phyloP scores from a whole-genome alignment of 371 early-diverging fungal genomes.

The Mucor saturninus region DNA sequence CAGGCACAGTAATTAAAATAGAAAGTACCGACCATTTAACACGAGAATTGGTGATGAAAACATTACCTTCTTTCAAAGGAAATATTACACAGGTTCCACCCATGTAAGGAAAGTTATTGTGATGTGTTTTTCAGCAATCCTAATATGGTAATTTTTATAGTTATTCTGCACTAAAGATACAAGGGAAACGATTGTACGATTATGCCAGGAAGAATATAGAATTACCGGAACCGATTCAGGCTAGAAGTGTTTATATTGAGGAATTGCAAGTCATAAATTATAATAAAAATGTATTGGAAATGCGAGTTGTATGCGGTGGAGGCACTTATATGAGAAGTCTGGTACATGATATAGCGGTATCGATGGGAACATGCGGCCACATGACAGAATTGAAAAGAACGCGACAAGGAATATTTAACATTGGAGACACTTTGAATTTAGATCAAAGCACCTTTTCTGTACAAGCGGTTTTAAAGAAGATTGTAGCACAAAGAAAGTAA shows the following conservation, averaged over 20 bases:
- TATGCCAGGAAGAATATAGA: constrained; percentile 47
- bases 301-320: constrained; percentile 47
- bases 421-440: constrained; percentile 22
- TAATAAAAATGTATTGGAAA: constrained; percentile 14
- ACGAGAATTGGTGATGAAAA: constrained; percentile 22
- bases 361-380: constrained; percentile 46
- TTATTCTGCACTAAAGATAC: constrained; percentile 52
- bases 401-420: constrained; percentile 39
- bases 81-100: constrained; percentile 54
- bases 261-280: constrained; percentile 31
- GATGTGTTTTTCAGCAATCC: constrained; percentile 9
- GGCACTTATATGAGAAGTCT: constrained; percentile 59
- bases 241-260: constrained; percentile 37
- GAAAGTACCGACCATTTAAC: constrained; percentile 37
- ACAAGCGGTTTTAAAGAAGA: background rate
- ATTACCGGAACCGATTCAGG: constrained; percentile 41
- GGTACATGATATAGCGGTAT: constrained; percentile 47
- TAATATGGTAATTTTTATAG: constrained; percentile 27
- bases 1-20: constrained; percentile 37
- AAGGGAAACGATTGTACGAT: constrained; percentile 56
- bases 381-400: constrained; percentile 52
- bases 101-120: constrained; percentile 37
- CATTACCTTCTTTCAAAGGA: constrained; percentile 40
- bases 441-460: constrained; percentile 12
- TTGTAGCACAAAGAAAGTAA: background rate